phyloP scores from a whole-genome alignment of 257 asterid genomes.

The Anisodus tanguticus region DNA sequence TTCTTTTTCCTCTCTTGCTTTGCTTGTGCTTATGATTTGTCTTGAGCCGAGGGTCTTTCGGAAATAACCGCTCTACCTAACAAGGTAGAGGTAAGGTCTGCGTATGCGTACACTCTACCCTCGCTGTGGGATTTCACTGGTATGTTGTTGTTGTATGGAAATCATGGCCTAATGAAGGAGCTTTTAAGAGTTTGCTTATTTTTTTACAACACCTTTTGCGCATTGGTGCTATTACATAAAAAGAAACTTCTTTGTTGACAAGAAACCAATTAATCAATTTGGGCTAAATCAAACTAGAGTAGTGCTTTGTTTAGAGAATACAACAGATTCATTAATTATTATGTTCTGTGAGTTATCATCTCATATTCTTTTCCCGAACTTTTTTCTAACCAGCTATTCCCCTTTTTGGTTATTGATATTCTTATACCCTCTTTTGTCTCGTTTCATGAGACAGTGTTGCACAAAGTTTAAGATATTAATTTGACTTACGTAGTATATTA shows the following conservation, averaged over 20 bases:
- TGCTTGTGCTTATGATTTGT: too few species aligned
- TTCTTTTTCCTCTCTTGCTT: too few species aligned
- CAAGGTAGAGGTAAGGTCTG: too few species aligned
- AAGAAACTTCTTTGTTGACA: not conserved
- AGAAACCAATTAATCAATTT: constrained; percentile 10
- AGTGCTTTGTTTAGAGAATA: not conserved
- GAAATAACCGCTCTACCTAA: too few species aligned
- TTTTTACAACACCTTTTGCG: not conserved
- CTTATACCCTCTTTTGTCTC: not conserved
- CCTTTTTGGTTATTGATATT: not conserved
- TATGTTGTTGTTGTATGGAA: not conserved
- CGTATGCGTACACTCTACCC: too few species aligned
- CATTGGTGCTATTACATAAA: not conserved
- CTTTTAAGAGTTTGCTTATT: not conserved
- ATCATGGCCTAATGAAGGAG: constrained; percentile 17
- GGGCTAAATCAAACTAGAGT: constrained; percentile 11
- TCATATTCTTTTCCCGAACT: not conserved
- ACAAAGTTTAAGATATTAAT: not conserved
- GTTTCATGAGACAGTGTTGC: constrained; percentile 5
- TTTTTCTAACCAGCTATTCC: not conserved
- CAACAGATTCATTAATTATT: not conserved
- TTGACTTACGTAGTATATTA: not conserved
- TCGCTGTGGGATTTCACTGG: too few species aligned
- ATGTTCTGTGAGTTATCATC: constrained; percentile 15
- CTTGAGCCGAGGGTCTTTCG: too few species aligned